Evolutionary conservation across 176 grass and related monocot species (phyloP), one percentile per base, ranked within the genome.

Genomic region (Paspalum notatum): DNA sequence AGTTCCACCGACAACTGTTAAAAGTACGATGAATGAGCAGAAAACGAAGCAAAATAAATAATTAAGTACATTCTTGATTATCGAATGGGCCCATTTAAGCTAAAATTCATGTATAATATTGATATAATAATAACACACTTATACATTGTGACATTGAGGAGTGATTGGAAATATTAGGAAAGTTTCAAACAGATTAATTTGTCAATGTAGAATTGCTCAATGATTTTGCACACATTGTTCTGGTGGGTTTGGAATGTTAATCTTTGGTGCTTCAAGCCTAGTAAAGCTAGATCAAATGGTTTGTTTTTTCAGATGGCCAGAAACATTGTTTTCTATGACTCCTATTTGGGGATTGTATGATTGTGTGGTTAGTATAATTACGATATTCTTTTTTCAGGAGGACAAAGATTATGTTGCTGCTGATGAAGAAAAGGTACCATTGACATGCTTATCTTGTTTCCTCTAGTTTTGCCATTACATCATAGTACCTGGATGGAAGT

Each of bases 351-450:
- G 41, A 78, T 71, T 80, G 21, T 74, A 45, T 78, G 62, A 12
- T 74, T 57, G 8, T 79, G 12, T 9, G 56, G 20, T 72, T 86
- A 39, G 41, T 78, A 49, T 78, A 72, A 82, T 27, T 71, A 12
- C 9, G 54, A 45, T 25, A 51, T 37, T 65, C 14, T 75, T 63
- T 72, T 91, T 91, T 82, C 83, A 98, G 95, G 90, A 93, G 9
- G 95, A 98, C 37, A 56, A 87, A 80, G 90, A 94, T 75, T 94
- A 93, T 66, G 57, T 85, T 84, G 81, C 55, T 80, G 71, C 64
- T 78, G 92, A 81, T 48, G 89, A 94, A 80, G 90, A 43, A 83
- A 92, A 98, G 95, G 95, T 98, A 94, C 8, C 12, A 14, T 16
- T 11, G 8, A 47, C 45, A 66, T 77, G 48, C 59, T 45, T 40